Conservation (phyloP, 345 rosid species). For the Tarenaya hassleriana region DNA sequence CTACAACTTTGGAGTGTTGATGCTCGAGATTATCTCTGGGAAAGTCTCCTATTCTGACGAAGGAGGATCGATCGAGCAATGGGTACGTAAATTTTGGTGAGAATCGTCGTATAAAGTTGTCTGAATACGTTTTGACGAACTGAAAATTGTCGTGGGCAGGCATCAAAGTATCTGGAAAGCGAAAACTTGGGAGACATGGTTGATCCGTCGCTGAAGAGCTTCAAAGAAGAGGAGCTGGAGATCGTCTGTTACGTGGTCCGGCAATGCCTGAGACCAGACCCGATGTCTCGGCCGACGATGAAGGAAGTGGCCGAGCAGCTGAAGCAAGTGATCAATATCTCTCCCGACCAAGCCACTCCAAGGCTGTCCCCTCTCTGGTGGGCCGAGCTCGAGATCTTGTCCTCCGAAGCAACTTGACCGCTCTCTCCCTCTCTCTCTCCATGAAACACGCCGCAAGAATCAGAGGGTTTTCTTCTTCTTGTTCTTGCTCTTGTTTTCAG, state of each 20-base stretch:
- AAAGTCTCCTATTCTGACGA: slow-evolving; percentile 63
- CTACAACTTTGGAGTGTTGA: slow-evolving; percentile 60
- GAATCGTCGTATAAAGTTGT: not conserved
- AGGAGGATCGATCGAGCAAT: slow-evolving; percentile 55
- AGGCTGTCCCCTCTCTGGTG: slow-evolving; percentile 97
- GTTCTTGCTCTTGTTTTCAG: slow-evolving; percentile 12
- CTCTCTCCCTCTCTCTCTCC: slow-evolving; percentile 23
- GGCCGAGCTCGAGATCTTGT: slow-evolving; percentile 96
- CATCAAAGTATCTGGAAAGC: slow-evolving; percentile 48
- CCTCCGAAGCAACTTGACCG: slow-evolving; percentile 67
- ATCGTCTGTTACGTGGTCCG: slow-evolving; percentile 51
- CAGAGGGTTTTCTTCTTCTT: slow-evolving; percentile 12
- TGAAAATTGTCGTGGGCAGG: slow-evolving; percentile 36
- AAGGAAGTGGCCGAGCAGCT: slow-evolving; percentile 47
- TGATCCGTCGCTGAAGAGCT: slow-evolving; percentile 61
- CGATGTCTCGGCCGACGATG: slow-evolving; percentile 62
- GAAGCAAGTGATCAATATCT: slow-evolving; percentile 50
- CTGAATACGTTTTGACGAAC: not conserved
- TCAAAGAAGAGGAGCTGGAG: slow-evolving; percentile 62
- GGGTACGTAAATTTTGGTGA: slow-evolving; percentile 42
- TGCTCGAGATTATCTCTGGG: slow-evolving; percentile 87
- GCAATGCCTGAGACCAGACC: slow-evolving; percentile 52
- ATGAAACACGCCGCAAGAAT: no score
- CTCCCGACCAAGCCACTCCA: slow-evolving; percentile 89
- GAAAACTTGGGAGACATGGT: slow-evolving; percentile 42